These are phyloP conservation scores for Blastosporella zonata DNA, from an alignment of 1,284 basidiomycete genomes.

Conservation along the genomic window DNA sequence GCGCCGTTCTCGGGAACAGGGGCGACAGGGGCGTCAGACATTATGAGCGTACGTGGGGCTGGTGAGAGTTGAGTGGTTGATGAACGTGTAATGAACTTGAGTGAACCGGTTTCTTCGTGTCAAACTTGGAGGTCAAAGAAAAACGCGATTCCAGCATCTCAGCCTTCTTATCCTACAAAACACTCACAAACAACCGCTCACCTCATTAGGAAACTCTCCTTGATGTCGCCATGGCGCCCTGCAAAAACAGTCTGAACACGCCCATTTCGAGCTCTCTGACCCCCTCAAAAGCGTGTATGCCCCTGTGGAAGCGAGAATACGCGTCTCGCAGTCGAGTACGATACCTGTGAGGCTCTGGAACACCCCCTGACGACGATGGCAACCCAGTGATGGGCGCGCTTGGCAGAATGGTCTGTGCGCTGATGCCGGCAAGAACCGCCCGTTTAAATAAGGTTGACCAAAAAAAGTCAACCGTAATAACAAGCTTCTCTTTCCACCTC, in stretches of 20 bases:
- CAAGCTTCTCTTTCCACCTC: constrained; percentile 10
- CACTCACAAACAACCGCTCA: constrained; percentile 30
- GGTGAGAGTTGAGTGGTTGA: constrained; percentile 47
- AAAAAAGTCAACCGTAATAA: constrained; percentile 9
- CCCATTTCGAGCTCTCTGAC: background rate
- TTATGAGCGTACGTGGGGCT: constrained; percentile 54
- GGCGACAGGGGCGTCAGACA: constrained; percentile 86
- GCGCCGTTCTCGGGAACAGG: constrained; percentile 75
- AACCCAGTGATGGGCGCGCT: constrained; percentile 6
- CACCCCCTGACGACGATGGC: background rate
- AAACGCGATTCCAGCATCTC: constrained; percentile 32
- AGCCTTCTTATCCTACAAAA: constrained; percentile 28
- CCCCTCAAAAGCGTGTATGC: background rate
- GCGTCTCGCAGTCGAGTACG: background rate
- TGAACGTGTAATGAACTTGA: constrained; percentile 53
- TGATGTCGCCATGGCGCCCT: constrained; percentile 31
- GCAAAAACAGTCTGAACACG: constrained; percentile 1
- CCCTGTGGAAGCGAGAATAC: background rate
- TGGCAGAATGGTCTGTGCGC: constrained; percentile 26
- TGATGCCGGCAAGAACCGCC: constrained; percentile 24
- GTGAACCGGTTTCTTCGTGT: constrained; percentile 79
- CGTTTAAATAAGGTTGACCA: constrained; percentile 11
- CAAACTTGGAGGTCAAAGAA: constrained; percentile 75
- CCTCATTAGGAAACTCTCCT: constrained; percentile 25
- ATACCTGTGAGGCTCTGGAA: background rate